Base-by-base conservation (phyloP, 106 monocot species). In the Dendrobium catenatum region DNA sequence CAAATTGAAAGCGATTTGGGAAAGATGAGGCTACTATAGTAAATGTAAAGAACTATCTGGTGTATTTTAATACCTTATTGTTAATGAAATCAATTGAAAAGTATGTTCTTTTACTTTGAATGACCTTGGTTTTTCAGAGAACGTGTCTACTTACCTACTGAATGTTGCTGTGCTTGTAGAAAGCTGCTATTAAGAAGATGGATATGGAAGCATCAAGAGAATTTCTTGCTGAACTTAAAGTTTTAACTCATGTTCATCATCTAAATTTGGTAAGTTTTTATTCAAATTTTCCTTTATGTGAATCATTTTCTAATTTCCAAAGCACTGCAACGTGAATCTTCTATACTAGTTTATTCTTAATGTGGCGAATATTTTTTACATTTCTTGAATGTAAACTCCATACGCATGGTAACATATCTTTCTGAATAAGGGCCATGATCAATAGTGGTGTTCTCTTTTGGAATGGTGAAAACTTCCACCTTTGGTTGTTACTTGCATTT, bases 171-270 rank as follows among this genome's bases (percentile, higher is more conserved):
- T 76, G 20, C 66, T 44, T 90, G 78, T 87, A 99, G 99, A 95
- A 89, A 90, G 87, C 87, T 80, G 98, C 98, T 58, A 91, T 99
- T 77, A 99, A 99, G 85, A 99, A 90, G 84, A 95, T 99, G 98
- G 94, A 89, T 80, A 89, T 89, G 89, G 64, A 93, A 81, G 86
- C 94, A 41, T 81, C 89, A 81, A 86, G 75, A 78, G 98, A 89
- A 86, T 99, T 99, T 82, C 91, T 95, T 66, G 89, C 98, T 56
- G 98, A 99, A 81, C 82, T 99, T 72, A 89, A 99, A 82, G 94
- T 99, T 82, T 64, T 99, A 73, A 89, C 94, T 55, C 92, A 81
- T 77, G 94, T 93, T 86, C 93, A 99, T 87, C 98, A 99, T 86
- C 82, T 93, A 76, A 99, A 99, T 84, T 85, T 99, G 95, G 95